Percentiles rank a stretch among this genome's conserved stretches.
These are phyloP conservation scores for Sporothrix sp. DNA, from an alignment of 2,329 filamentous ascomycete species.

Conservation along the genomic window DNA sequence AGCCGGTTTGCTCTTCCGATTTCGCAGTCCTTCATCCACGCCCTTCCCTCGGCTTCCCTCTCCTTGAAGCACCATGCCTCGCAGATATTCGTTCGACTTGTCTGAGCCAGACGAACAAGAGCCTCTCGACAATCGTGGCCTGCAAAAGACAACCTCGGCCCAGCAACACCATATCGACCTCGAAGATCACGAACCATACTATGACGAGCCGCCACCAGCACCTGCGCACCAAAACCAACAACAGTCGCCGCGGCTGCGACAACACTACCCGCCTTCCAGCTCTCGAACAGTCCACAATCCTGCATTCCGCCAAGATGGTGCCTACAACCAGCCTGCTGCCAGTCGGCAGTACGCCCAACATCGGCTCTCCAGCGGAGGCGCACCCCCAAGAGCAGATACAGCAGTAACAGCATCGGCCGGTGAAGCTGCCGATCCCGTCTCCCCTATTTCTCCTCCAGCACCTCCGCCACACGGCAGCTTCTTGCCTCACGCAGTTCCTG, in stretches of 20 bases:
- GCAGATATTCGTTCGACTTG: constrained; percentile 18
- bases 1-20: constrained; percentile 8
- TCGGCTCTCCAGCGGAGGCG: constrained; percentile 16
- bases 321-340: constrained; percentile 27
- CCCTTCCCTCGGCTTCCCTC: not conserved
- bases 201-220: constrained; percentile 12
- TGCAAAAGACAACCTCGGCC: constrained; percentile 3
- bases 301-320: constrained; percentile 30
- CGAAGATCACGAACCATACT: constrained; percentile 13
- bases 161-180: constrained; percentile 10
- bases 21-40: not conserved
- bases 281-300: constrained; percentile 12
- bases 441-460: constrained; percentile 22
- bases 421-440: constrained; percentile 15
- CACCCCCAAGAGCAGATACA: constrained; percentile 16
- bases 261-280: constrained; percentile 18
- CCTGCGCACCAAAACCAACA: constrained; percentile 7
- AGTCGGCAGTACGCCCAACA: constrained; percentile 19
- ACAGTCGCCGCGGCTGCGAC: constrained; percentile 11
- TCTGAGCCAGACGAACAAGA: constrained; percentile 18
- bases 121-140: constrained; percentile 16
- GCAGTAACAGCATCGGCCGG: not conserved
- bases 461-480: constrained; percentile 17
- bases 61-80: constrained; percentile 14
- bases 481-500: constrained; percentile 8